phyloP scores from a whole-genome alignment of 106 monocot genomes.

The Narthecium ossifragum region DNA sequence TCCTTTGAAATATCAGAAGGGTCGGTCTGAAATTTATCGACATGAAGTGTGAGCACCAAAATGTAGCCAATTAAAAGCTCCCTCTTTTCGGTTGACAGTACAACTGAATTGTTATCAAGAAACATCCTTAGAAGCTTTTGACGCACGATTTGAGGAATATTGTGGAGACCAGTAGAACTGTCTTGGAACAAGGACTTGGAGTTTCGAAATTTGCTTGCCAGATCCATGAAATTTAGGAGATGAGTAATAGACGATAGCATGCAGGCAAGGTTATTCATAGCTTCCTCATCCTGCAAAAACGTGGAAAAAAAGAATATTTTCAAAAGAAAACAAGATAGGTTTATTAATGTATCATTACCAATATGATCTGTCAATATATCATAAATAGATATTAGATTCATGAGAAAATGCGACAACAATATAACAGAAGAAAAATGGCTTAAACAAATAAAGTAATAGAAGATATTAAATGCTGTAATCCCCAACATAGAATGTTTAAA shows the following conservation, averaged over 20 bases:
- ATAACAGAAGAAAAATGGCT: no score
- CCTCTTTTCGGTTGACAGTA: constrained; percentile 38
- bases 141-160: constrained; percentile 38
- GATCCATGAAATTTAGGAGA: constrained; percentile 46
- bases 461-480: no score
- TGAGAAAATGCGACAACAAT: no score
- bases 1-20: constrained; percentile 61
- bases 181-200: background rate
- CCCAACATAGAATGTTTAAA: no score
- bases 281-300: constrained; percentile 40
- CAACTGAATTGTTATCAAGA: constrained; percentile 37
- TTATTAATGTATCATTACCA: no score
- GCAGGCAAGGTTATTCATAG: constrained; percentile 39
- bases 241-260: constrained; percentile 83
- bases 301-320: no score
- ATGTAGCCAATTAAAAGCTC: constrained; percentile 80
- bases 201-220: constrained; percentile 4
- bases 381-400: no score
- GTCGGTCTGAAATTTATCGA: constrained; percentile 48
- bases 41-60: constrained; percentile 77
- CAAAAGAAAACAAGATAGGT: no score
- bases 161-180: constrained; percentile 8
- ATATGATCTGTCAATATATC: no score
- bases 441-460: no score
- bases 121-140: constrained; percentile 47